phyloP scores from a whole-genome alignment of 306 rosid genomes.

The Prunus dulcis region DNA sequence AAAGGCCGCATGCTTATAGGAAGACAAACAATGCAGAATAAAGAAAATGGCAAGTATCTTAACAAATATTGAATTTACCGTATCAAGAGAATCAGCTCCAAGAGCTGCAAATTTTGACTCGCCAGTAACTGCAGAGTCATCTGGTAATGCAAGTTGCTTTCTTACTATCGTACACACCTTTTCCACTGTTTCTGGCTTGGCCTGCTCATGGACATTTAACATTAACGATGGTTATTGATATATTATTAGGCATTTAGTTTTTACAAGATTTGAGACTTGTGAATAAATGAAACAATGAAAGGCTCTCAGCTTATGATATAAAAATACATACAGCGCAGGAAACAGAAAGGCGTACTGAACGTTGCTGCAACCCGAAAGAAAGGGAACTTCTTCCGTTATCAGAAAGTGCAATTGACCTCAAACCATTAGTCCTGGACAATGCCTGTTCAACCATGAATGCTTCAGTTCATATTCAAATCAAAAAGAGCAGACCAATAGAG shows the following conservation, averaged over 20 bases:
- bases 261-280: neutral
- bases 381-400: constrained; percentile 40
- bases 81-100: constrained; percentile 91
- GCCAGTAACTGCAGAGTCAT: constrained; percentile 48
- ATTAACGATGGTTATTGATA: neutral
- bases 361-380: constrained; percentile 31
- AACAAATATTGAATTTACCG: constrained; percentile 37
- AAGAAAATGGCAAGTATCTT: neutral
- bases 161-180: constrained; percentile 62
- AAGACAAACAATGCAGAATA: neutral
- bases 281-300: neutral
- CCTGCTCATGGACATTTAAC: constrained; percentile 41
- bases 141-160: constrained; percentile 68
- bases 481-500: neutral
- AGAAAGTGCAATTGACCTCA: constrained; percentile 29
- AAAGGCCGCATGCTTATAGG: neutral
- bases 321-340: constrained; percentile 57
- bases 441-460: constrained; percentile 38
- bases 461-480: constrained; percentile 1
- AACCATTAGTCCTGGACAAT: constrained; percentile 18
- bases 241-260: neutral
- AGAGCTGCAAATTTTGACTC: constrained; percentile 59
- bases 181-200: constrained; percentile 61
- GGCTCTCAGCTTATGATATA: neutral
- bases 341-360: constrained; percentile 35